Evolutionary conservation across 139 green algal species (phyloP), one percentile per base, ranked within the genome.

Genomic region (Micromonas pusilla): DNA sequence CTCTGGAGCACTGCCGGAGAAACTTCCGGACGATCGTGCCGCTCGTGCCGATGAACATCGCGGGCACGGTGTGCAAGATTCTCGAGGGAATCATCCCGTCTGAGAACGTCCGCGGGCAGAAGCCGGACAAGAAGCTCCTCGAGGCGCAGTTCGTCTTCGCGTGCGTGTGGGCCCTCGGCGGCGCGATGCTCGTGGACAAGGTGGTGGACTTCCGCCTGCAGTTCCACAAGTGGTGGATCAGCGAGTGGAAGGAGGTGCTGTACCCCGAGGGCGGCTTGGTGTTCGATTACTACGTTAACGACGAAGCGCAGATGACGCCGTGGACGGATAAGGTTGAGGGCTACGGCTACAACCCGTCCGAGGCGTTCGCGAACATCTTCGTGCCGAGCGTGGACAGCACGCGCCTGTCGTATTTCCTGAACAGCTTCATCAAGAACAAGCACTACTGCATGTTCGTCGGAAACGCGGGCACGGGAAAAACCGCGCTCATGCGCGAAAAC

Each of bases 181-280:
- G 86, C 2, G 79, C 83, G 13, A 77, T 95, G 62, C 85, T 88
- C 70, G 86, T 91, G 79, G 93, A 94, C 81, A 91, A 96, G 70
- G 91, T 90, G 82, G 89, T 96, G 82, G 89, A 93, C 75, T 95
- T 95, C 86, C 82, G 91, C 62, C 78, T 79, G 73, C 92, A 92
- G 82, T 96, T 95, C 82, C 89, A 95, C 88, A 95, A 95, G 85
- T 96, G 91, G 91, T 96, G 89, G 85, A 94, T 94, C 88, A 38
- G 79, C 25, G 91, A 83, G 0, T 96, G 86, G 87, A 93, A 86
- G 1, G 85, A 83, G 31, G 89, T 95, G 33, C 91, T 91, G 83
- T 89, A 94, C 76, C 91, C 90, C 26, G 86, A 86, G 39, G 91
- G 92, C 9, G 85, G 86, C 54, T 88, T 81, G 5, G 78, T 96